Evolutionary conservation across 2,329 filamentous ascomycete genomes (phyloP), one percentile per base, ranked within the genome.

Genomic region (Alternaria panax): DNA sequence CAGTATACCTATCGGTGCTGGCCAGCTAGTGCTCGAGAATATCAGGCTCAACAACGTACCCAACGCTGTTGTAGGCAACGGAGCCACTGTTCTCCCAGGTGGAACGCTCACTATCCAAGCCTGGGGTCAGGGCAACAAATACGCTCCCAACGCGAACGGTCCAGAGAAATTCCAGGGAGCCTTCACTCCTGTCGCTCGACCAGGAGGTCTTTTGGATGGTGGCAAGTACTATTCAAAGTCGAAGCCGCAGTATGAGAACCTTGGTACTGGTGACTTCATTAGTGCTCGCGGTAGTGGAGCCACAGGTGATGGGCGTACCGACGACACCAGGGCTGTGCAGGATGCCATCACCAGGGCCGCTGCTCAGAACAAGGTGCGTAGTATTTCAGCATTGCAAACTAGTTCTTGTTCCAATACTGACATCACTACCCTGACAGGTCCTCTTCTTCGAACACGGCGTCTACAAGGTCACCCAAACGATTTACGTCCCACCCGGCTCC

Each of bases 291-390:
- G 75, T 53, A 77, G 78, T 42, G 82, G 80, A 53, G 93, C 92
- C 69, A 91, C 87, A 78, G 93, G 93, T 67, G 92, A 98, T 73
- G 94, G 75, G 28, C 65, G 90, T 87, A n/a, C 71, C 3, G 94
- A 98, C 70, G 93, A 97, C 69, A 97, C 93, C 2, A 86, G 84
- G 5, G 90, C 89, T 9, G 88, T 95, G 67, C 92, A 97, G 77
- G 86, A 86, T 54, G 82, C 92, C 43, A 86, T 97, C 66, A 83
- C 93, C 77, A 85, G 79, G 48, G 86, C 85, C 28, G 84, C 83
- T 16, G 71, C 85, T 0, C 86, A 87, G 60, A 81, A 85, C 61
- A 76, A 76, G 53, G 55, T 58, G 25, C 12, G 46, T 51, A 24
- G 12, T 24, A 12, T 1, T n/a, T 28, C 20, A 16, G 18, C 5